A percentile compares a stretch with the other conserved stretches of the same genome.
Evolutionary conservation across 2,329 filamentous ascomycete species (phyloP).

Genomic region (Zasmidium citrigriseum): DNA sequence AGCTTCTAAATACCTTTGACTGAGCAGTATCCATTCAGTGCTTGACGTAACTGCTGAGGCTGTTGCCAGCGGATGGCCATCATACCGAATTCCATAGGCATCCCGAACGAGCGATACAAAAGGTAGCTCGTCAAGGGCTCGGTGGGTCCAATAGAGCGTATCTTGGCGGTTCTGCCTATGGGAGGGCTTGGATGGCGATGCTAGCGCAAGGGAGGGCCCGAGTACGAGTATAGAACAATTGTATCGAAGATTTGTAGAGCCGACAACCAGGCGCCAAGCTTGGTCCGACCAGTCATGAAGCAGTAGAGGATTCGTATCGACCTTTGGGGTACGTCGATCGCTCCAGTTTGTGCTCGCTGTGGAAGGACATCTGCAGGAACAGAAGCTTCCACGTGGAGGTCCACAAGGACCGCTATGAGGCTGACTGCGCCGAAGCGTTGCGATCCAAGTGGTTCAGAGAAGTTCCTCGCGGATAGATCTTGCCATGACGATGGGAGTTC

Average conservation of each 20-base stretch:
- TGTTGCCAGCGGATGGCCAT: neutral
- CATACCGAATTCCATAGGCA: neutral
- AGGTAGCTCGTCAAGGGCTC: neutral
- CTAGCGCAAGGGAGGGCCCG: neutral
- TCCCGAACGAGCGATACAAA: neutral
- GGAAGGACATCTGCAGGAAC: neutral
- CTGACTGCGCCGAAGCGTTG: neutral
- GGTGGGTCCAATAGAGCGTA: neutral
- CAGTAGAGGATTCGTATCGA: neutral
- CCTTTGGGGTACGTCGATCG: neutral
- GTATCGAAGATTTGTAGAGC: neutral
- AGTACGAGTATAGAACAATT: neutral
- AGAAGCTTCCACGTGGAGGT: neutral
- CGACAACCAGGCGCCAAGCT: neutral
- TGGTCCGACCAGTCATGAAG: neutral
- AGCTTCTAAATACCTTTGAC: neutral
- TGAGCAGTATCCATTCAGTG: neutral
- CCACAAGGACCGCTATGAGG: neutral
- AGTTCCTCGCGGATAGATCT: neutral
- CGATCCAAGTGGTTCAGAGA: neutral
- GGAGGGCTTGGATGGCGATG: neutral
- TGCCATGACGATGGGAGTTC: too few relatives aligned
- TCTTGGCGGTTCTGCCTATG: neutral
- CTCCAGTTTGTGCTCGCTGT: neutral
- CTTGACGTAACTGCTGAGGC: neutral